Evolutionary conservation across 2,329 filamentous ascomycete species (phyloP).

Genomic region (Arthrobotrys pseudoclavata): DNA sequence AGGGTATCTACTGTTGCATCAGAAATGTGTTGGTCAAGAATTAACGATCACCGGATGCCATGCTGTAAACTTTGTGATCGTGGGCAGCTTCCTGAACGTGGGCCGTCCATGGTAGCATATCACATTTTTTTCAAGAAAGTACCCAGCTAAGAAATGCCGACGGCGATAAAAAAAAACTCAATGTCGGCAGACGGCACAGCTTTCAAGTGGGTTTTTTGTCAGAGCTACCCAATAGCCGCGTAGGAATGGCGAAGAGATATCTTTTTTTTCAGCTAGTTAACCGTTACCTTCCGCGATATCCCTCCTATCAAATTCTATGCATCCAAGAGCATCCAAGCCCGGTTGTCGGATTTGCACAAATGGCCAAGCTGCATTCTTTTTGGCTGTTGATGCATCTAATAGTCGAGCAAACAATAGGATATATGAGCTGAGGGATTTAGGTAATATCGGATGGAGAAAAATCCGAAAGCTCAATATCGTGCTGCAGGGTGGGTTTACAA

Average conservation of each 20-base stretch:
- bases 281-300: background rate
- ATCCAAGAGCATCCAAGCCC: background rate
- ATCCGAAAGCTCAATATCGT: too few relatives aligned
- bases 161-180: background rate
- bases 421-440: constrained; percentile 14
- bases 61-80: constrained; percentile 6
- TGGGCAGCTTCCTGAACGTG: constrained; percentile 1
- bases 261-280: background rate
- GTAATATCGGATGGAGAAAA: constrained; percentile 4
- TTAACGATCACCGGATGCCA: background rate
- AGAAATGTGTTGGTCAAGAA: constrained; percentile 3
- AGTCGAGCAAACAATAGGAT: constrained; percentile 6
- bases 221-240: constrained; percentile 22
- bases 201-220: background rate
- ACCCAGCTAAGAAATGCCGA: background rate
- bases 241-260: background rate
- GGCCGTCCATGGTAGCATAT: background rate
- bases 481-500: background rate
- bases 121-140: constrained; percentile 4
- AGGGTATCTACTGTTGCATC: constrained; percentile 5
- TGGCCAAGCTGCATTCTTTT: background rate
- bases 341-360: background rate
- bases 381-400: background rate
- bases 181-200: constrained; percentile 20
- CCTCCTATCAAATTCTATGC: background rate